phyloP scores from a whole-genome alignment of 441 rosid species.

The Pelargonium citronellum region DNA sequence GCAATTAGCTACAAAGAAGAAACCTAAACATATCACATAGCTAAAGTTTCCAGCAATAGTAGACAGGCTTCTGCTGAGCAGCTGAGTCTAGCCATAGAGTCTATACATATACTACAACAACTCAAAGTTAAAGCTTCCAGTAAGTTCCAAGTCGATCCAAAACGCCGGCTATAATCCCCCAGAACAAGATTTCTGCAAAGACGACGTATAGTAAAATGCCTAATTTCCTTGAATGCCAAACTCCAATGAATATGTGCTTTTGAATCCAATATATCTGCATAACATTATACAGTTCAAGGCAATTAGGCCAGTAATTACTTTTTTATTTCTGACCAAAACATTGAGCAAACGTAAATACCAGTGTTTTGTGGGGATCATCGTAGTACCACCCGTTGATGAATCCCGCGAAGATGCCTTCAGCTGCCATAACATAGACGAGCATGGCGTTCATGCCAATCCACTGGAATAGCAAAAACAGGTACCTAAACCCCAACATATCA shows the following conservation, averaged over 20 bases:
- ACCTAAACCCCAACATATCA: constrained; percentile 42
- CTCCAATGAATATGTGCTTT: constrained; percentile 53
- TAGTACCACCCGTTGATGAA: constrained; percentile 86
- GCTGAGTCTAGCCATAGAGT: too few relatives aligned
- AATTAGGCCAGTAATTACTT: too few relatives aligned
- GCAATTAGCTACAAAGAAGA: too few relatives aligned
- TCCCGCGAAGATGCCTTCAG: constrained; percentile 76
- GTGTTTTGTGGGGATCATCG: constrained; percentile 50
- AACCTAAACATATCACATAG: too few relatives aligned
- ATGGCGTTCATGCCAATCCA: constrained; percentile 96
- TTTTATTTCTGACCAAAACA: neutral
- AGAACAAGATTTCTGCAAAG: constrained; percentile 70
- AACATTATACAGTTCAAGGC: neutral
- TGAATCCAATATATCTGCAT: constrained; percentile 60
- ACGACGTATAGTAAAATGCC: constrained; percentile 64
- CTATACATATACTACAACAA: too few relatives aligned
- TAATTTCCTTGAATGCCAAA: constrained; percentile 58
- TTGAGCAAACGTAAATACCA: constrained; percentile 33
- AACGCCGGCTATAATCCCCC: constrained; percentile 57
- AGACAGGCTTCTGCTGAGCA: too few relatives aligned
- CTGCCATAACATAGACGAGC: constrained; percentile 94
- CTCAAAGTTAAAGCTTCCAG: constrained; percentile 59
- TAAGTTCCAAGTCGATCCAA: constrained; percentile 46
- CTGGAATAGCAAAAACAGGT: constrained; percentile 48
- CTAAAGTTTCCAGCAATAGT: too few relatives aligned